These are phyloP conservation scores for Ramalina peruviana DNA, from an alignment of 495 filamentous ascomycete genomes.

Conservation along the genomic window DNA sequence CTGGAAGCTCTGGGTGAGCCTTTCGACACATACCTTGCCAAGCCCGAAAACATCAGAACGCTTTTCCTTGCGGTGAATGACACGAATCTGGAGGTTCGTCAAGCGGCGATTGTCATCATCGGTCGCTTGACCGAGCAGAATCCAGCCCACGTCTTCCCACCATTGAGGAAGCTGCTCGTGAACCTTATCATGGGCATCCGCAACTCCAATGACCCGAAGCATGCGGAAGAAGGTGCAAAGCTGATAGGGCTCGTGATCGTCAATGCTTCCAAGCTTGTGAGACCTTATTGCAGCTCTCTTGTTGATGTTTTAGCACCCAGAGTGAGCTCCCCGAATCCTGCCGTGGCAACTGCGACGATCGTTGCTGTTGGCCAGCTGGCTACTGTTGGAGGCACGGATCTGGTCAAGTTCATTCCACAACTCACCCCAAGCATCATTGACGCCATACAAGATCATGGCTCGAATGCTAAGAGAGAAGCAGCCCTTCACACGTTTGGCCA, in stretches of 20 bases:
- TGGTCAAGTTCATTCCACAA: conserved; percentile 71
- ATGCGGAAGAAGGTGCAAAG: conserved; percentile 90
- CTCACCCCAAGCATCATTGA: conserved; percentile 93
- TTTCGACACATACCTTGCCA: conserved; percentile 88
- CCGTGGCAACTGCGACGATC: conserved; percentile 83
- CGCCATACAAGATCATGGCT: conserved; percentile 83
- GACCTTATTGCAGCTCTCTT: conserved; percentile 92
- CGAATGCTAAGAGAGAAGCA: conserved; percentile 74
- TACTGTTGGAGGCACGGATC: conserved; percentile 80
- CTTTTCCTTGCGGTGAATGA: conserved; percentile 96
- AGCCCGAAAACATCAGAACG: conserved; percentile 90
- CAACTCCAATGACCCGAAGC: conserved; percentile 83
- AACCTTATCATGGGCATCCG: conserved; percentile 91
- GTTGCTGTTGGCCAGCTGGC: conserved; percentile 87
- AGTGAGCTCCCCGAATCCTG: conserved; percentile 64
- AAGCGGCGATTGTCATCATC: conserved; percentile 91
- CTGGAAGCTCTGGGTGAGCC: conserved; percentile 77
- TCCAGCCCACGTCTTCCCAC: conserved; percentile 93
- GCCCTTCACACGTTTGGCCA: conserved; percentile 85
- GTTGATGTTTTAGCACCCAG: conserved; percentile 81
- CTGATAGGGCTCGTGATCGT: conserved; percentile 84
- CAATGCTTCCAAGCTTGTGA: conserved; percentile 80
- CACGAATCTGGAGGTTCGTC: conserved; percentile 77
- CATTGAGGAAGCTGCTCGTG: conserved; percentile 82
- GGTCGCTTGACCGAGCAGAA: conserved; percentile 83